Evolutionary conservation across 2,329 filamentous ascomycete species (phyloP).

Genomic region (Hirsutella thompsonii): DNA sequence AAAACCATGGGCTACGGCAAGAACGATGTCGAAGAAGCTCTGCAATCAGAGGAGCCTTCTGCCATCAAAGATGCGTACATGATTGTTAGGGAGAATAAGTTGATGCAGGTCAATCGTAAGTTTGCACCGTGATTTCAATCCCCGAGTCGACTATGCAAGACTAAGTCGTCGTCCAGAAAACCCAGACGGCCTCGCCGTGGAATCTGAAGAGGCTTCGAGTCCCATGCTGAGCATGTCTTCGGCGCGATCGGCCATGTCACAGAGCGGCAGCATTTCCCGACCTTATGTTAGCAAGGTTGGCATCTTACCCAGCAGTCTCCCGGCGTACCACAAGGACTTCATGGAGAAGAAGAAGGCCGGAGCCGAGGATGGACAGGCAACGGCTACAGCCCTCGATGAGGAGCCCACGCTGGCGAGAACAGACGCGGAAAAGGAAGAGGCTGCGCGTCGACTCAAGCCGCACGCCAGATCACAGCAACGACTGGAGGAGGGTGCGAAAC

Average conservation of each 20-base stretch:
- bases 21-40: constrained; percentile 86
- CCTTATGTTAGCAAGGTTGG: constrained; percentile 74
- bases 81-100: constrained; percentile 93
- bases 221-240: constrained; percentile 42
- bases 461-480: constrained; percentile 63
- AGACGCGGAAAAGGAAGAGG: constrained; percentile 69
- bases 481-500: constrained; percentile 48
- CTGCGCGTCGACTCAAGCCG: constrained; percentile 68
- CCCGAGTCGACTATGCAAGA: constrained; percentile 7
- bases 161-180: constrained; percentile 18
- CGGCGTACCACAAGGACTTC: constrained; percentile 80
- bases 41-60: constrained; percentile 84
- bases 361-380: constrained; percentile 27
- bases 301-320: constrained; percentile 81
- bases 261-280: constrained; percentile 32
- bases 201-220: constrained; percentile 28
- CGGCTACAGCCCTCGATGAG: constrained; percentile 31
- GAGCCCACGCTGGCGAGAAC: constrained; percentile 39
- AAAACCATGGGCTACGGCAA: constrained; percentile 97
- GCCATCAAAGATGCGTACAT: constrained; percentile 98
- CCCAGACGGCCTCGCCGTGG: constrained; percentile 19
- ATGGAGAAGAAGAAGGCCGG: constrained; percentile 60
- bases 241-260: constrained; percentile 38
- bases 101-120: constrained; percentile 92
- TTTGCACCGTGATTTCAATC: constrained; percentile 14